Conservation (phyloP, 2,329 filamentous ascomycete species). For the Beauveria caledonica region DNA sequence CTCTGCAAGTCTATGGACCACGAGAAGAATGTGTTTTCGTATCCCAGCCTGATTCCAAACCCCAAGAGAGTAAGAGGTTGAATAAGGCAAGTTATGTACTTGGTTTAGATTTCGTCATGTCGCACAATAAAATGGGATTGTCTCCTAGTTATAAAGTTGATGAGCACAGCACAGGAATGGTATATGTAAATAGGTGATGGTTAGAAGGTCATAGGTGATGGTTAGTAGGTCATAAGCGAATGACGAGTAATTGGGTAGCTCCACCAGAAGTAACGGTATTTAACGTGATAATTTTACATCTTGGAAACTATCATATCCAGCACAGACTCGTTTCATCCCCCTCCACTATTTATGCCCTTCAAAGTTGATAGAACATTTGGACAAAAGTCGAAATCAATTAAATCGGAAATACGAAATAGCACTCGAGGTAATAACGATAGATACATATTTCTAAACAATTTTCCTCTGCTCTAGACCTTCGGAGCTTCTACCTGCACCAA, state of each 20-base stretch:
- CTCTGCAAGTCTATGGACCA: conserved; percentile 4
- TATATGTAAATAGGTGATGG: background rate
- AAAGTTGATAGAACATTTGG: background rate
- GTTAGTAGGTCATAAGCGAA: background rate
- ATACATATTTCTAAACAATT: background rate
- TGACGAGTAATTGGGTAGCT: background rate
- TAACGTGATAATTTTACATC: background rate
- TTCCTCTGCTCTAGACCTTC: background rate
- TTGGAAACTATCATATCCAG: background rate
- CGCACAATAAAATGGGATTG: background rate
- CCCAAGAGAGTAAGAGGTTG: background rate
- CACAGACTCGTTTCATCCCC: background rate
- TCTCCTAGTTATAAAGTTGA: background rate
- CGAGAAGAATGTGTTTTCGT: conserved; percentile 4
- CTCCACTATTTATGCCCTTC: background rate
- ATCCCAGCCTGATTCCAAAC: background rate
- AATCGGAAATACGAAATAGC: background rate
- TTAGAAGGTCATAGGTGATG: background rate
- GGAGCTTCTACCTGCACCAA: background rate
- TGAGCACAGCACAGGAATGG: background rate
- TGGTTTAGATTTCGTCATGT: background rate
- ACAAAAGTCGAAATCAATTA: background rate
- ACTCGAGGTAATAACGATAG: background rate
- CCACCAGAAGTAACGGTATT: background rate
- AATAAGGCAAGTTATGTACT: background rate